Conservation (phyloP, 202 grass and related monocot species). For the Eragrostis tef region DNA sequence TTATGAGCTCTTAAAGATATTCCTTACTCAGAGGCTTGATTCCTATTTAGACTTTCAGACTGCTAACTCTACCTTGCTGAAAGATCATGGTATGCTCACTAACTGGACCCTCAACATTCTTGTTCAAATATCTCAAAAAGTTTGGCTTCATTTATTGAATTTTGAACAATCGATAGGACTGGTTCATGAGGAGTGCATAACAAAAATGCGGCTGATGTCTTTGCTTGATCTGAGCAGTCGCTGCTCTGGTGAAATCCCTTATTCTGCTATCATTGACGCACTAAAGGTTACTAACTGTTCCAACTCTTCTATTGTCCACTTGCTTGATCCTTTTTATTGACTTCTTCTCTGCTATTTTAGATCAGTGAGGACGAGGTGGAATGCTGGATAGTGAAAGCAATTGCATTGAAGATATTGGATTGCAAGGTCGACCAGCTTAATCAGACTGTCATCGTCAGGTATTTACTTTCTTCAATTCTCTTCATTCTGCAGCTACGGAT, state of each 20-base stretch:
- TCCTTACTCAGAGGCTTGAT: slow-evolving; percentile 78
- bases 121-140: neutral
- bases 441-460: slow-evolving; percentile 63
- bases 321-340: neutral
- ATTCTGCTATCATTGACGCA: slow-evolving; percentile 76
- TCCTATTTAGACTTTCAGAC: slow-evolving; percentile 81
- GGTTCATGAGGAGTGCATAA: slow-evolving; percentile 83
- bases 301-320: neutral
- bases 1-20: slow-evolving; percentile 83
- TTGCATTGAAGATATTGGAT: slow-evolving; percentile 75
- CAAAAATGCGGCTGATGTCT: slow-evolving; percentile 87
- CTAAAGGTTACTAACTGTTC: slow-evolving; percentile 56
- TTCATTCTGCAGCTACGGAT: neutral
- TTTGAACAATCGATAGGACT: slow-evolving; percentile 50
- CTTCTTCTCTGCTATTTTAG: slow-evolving; percentile 50
- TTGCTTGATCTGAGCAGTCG: slow-evolving; percentile 76
- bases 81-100: slow-evolving; percentile 63
- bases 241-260: slow-evolving; percentile 69
- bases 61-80: slow-evolving; percentile 66
- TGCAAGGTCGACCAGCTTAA: slow-evolving; percentile 86
- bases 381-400: slow-evolving; percentile 96
- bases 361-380: slow-evolving; percentile 90
- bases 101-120: neutral
- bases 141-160: neutral
- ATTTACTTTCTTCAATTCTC: slow-evolving; percentile 7